Percentiles rank a stretch among this genome's conserved stretches.
Conservation (phyloP, 2,329 filamentous ascomycete genomes). For the Arthrobotrys pseudoclavata region DNA sequence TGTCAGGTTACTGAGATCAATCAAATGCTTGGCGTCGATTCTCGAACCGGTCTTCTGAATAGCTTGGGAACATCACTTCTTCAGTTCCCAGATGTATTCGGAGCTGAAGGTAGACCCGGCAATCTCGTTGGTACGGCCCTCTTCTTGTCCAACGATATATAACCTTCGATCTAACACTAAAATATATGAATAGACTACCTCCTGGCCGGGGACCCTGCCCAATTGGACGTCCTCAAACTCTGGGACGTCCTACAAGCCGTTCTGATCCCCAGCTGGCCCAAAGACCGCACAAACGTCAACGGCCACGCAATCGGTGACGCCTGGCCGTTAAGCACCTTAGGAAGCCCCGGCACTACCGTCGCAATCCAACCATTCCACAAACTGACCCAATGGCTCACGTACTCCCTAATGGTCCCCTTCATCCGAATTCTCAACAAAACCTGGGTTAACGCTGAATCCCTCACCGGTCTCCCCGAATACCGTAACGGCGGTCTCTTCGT, state of each 20-base stretch:
- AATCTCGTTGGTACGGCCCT: slow-evolving; percentile 32
- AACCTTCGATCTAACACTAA: slow-evolving; percentile 70
- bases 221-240: slow-evolving; percentile 86
- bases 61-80: slow-evolving; percentile 97
- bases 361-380: slow-evolving; percentile 84
- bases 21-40: slow-evolving; percentile 68
- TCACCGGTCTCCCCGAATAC: slow-evolving; percentile 92
- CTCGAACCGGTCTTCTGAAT: slow-evolving; percentile 81
- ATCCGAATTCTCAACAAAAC: slow-evolving; percentile 82
- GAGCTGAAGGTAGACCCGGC: slow-evolving; percentile 29
- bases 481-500: slow-evolving; percentile 91
- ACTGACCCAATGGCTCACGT: slow-evolving; percentile 92
- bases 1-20: slow-evolving; percentile 69
- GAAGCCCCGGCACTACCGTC: slow-evolving; percentile 72
- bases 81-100: slow-evolving; percentile 27
- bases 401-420: slow-evolving; percentile 94
- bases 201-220: slow-evolving; percentile 82
- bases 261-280: slow-evolving; percentile 87
- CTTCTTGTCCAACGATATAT: slow-evolving; percentile 34
- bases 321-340: slow-evolving; percentile 89
- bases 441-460: slow-evolving; percentile 82
- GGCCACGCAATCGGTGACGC: slow-evolving; percentile 92
- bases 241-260: slow-evolving; percentile 93
- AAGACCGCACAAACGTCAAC: slow-evolving; percentile 86
- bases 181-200: slow-evolving; percentile 88